phyloP scores from a whole-genome alignment of 257 asterid species.

The Lycium ferocissimum region DNA sequence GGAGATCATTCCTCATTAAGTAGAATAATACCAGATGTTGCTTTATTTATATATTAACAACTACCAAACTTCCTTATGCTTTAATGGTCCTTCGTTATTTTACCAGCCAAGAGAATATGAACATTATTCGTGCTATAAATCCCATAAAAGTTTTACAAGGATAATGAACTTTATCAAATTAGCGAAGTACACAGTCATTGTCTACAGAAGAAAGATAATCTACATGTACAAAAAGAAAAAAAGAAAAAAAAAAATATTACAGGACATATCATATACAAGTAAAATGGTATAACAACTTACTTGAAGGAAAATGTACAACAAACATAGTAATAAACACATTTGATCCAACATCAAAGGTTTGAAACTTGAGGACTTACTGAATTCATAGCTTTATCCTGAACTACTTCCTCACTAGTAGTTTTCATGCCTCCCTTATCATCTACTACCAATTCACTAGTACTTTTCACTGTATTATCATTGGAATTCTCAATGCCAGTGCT shows the following conservation, averaged over 20 bases:
- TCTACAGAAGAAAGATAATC: neutral
- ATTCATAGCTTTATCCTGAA: slow-evolving; percentile 27
- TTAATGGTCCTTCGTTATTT: no score
- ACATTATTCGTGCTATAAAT: no score
- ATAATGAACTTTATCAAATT: neutral
- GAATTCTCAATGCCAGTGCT: neutral
- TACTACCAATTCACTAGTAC: neutral
- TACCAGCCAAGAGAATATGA: no score
- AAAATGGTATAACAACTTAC: neutral
- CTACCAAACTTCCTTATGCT: no score
- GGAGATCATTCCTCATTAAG: no score
- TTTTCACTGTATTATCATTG: neutral
- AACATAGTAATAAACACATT: neutral
- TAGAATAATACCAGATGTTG: no score
- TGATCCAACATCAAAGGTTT: neutral
- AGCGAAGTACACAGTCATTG: neutral
- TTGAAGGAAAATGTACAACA: neutral
- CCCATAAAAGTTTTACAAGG: neutral
- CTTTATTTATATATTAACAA: no score
- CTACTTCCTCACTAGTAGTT: slow-evolving; percentile 8
- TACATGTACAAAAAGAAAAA: neutral
- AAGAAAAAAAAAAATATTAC: neutral
- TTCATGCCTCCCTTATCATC: neutral
- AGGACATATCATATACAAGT: neutral
- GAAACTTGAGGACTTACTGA: neutral